phyloP scores from a whole-genome alignment of 768 basidiomycete genomes.

The Pseudohyphozyma bogoriensis region DNA sequence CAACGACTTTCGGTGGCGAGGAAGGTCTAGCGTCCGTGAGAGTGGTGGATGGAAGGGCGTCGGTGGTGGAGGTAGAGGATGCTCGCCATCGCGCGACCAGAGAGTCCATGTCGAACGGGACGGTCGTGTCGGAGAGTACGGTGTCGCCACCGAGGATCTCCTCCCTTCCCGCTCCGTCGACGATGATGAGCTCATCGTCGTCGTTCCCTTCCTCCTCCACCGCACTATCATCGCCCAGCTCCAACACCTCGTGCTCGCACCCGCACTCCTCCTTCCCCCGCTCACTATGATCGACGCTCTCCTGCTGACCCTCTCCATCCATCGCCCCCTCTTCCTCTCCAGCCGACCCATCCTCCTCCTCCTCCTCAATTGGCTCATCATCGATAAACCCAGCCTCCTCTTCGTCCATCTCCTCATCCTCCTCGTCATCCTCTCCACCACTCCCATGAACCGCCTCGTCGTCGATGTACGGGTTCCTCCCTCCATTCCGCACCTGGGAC shows the following conservation, averaged over 20 bases:
- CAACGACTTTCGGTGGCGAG: not conserved
- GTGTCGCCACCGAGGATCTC: constrained; percentile 11
- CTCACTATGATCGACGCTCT: not conserved
- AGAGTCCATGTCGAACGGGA: constrained; percentile 9
- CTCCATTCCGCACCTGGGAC: not conserved
- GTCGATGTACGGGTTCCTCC: not conserved
- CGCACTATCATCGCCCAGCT: not conserved
- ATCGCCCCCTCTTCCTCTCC: not conserved
- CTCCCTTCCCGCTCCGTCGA: constrained; percentile 1
- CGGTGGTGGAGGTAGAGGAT: not conserved
- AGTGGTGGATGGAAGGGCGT: no score
- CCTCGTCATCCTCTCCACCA: constrained; percentile 2
- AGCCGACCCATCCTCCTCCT: not conserved
- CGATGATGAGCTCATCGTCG: constrained; percentile 4
- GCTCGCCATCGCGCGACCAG: constrained; percentile 13
- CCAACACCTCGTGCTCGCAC: not conserved
- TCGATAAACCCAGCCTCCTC: not conserved
- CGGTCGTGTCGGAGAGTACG: constrained; percentile 12
- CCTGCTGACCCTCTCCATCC: not conserved
- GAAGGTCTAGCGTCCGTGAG: not conserved
- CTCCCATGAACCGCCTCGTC: not conserved
- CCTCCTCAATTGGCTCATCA: not conserved
- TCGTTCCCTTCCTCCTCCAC: not conserved
- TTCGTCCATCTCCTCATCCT: not conserved
- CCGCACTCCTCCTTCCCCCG: not conserved